Percentiles rank a stretch among this genome's conserved stretches.
Evolutionary conservation across 108 stramenopile species (phyloP).

Genomic region (Skeletonema menzelii): DNA sequence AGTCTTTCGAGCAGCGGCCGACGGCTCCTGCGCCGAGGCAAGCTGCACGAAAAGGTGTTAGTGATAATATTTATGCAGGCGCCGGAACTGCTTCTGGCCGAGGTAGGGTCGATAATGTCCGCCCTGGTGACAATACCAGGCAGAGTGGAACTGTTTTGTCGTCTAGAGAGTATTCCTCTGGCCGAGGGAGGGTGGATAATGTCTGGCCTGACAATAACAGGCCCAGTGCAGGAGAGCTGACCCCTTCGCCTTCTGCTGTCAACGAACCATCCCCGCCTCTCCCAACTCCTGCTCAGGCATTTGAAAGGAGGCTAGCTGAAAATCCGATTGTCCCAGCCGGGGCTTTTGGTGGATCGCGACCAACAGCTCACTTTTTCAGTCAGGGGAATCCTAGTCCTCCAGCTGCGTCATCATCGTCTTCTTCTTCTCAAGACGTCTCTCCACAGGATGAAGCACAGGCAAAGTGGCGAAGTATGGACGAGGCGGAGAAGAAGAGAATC

Average conservation of each 20-base stretch:
- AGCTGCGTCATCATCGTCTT: background rate
- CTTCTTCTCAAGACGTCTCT: conserved; percentile 6
- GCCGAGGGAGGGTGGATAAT: conserved; percentile 17
- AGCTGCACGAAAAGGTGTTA: background rate
- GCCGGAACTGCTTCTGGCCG: background rate
- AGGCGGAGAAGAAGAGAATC: conserved; percentile 44
- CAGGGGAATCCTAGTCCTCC: conserved; percentile 6
- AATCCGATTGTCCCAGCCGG: conserved; percentile 36
- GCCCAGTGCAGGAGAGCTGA: background rate
- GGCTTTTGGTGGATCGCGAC: conserved; percentile 46
- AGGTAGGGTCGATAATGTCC: conserved; percentile 16
- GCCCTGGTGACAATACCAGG: background rate
- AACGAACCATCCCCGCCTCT: conserved; percentile 17
- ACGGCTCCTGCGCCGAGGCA: background rate
- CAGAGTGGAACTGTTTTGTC: background rate
- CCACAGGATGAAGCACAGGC: conserved; percentile 39
- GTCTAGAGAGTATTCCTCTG: background rate
- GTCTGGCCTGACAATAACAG: background rate
- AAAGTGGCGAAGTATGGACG: conserved; percentile 44
- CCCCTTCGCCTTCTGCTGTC: conserved; percentile 23
- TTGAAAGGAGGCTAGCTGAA: conserved; percentile 23
- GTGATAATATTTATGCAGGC: conserved; percentile 8
- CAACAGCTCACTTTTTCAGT: conserved; percentile 44
- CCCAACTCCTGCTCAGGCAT: conserved; percentile 31
- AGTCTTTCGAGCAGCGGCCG: conserved; percentile 4